Conservation (phyloP, 1,139 yeast species). For the Hemisphaericaspora subhashii region DNA sequence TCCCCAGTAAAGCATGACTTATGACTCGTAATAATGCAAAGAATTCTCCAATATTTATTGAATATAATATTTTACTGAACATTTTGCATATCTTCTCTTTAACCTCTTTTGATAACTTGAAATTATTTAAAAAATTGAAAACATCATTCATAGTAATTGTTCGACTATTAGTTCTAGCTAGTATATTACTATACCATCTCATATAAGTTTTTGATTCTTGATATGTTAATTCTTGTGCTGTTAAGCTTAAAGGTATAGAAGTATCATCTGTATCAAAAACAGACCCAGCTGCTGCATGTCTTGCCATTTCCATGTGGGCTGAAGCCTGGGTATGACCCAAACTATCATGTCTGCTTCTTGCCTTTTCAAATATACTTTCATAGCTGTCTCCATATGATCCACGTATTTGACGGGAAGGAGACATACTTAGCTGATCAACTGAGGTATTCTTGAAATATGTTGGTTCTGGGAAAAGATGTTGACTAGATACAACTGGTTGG, state of each 20-base stretch:
- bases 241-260: constrained; percentile 57
- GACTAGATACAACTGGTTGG: not conserved
- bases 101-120: constrained; percentile 45
- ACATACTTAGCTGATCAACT: constrained; percentile 13
- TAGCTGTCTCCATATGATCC: constrained; percentile 6
- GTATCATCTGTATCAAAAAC: not conserved
- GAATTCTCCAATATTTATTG: constrained; percentile 72
- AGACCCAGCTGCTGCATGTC: not conserved
- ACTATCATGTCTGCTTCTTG: constrained; percentile 7
- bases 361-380: constrained; percentile 5
- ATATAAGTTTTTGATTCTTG: constrained; percentile 72
- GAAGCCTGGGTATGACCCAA: not conserved
- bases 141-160: constrained; percentile 63
- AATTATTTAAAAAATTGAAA: constrained; percentile 61
- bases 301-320: constrained; percentile 2
- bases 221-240: constrained; percentile 58
- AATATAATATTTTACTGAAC: constrained; percentile 48
- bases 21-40: constrained; percentile 69
- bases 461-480: constrained; percentile 14
- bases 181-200: constrained; percentile 75
- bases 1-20: constrained; percentile 53
- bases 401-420: constrained; percentile 3
- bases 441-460: constrained; percentile 14
- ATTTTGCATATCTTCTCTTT: constrained; percentile 49
- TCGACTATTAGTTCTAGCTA: constrained; percentile 55